Evolutionary conservation across 2,329 filamentous ascomycete species (phyloP).

Genomic region (Fusarium algeriense): DNA sequence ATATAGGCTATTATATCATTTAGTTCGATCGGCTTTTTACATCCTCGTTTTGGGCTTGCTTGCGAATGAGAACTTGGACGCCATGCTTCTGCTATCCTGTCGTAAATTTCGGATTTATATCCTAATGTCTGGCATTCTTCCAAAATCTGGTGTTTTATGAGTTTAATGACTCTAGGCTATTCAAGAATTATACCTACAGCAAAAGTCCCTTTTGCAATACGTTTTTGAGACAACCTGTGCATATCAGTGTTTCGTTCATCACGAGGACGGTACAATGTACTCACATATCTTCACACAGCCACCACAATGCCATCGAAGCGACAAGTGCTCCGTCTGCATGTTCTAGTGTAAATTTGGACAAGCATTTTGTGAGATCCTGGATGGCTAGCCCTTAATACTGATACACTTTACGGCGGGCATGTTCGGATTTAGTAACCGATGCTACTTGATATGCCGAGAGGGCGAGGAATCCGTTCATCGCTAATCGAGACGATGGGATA

Average conservation of each 20-base stretch:
- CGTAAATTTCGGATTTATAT: slow-evolving; percentile 2
- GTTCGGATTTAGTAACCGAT: slow-evolving; percentile 8
- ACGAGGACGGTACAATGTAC: neutral
- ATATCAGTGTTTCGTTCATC: neutral
- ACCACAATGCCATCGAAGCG: slow-evolving; percentile 16
- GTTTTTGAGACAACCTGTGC: neutral
- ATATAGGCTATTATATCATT: slow-evolving; percentile 6
- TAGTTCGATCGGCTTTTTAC: neutral
- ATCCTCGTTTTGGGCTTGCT: neutral
- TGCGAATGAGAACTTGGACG: neutral
- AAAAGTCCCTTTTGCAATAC: slow-evolving; percentile 20
- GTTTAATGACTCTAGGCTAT: too few species aligned
- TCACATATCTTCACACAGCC: slow-evolving; percentile 28
- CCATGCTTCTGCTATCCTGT: slow-evolving; percentile 11
- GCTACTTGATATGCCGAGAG: slow-evolving; percentile 23
- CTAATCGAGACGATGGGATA: slow-evolving; percentile 8
- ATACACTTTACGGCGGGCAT: slow-evolving; percentile 20
- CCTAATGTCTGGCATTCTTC: slow-evolving; percentile 1
- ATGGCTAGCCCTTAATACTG: slow-evolving; percentile 28
- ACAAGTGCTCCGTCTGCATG: slow-evolving; percentile 21
- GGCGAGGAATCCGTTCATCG: slow-evolving; percentile 23
- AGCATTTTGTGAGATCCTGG: slow-evolving; percentile 8
- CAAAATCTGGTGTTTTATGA: neutral
- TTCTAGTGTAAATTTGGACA: slow-evolving; percentile 2
- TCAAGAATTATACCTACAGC: slow-evolving; percentile 3